phyloP scores from a whole-genome alignment of 257 asterid genomes.

The Echites panduratus region DNA sequence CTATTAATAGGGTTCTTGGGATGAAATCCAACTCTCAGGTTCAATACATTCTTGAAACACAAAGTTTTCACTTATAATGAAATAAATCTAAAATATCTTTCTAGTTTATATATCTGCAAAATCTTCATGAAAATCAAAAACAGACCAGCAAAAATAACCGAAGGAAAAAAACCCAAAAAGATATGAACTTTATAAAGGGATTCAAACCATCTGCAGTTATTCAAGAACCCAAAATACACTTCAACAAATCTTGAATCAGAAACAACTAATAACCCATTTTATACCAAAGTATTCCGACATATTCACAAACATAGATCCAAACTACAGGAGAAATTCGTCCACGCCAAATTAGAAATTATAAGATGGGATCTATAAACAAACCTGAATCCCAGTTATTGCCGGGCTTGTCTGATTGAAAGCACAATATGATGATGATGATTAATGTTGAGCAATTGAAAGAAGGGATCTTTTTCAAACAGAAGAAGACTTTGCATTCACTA shows the following conservation, averaged over 20 bases:
- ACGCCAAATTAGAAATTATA: neutral
- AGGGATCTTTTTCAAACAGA: conserved; percentile 1
- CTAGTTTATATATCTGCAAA: neutral
- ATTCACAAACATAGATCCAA: neutral
- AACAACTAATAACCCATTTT: neutral
- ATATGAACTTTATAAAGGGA: neutral
- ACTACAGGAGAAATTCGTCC: neutral
- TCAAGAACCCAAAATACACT: neutral
- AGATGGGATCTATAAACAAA: neutral
- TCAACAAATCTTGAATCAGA: neutral
- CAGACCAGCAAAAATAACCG: neutral
- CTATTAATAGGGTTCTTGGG: neutral
- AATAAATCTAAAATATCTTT: neutral
- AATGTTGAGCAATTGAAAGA: neutral
- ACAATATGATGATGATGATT: neutral
- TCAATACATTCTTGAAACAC: neutral
- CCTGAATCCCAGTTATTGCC: conserved; percentile 2
- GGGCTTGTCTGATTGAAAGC: neutral
- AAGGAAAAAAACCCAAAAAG: neutral
- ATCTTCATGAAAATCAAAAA: too few species aligned
- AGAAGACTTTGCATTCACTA: neutral
- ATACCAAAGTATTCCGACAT: neutral
- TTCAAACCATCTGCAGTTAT: neutral
- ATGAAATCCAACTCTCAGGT: neutral
- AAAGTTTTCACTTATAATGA: neutral